A percentile compares a stretch with the other conserved stretches of the same genome.
Evolutionary conservation across 2,329 filamentous ascomycete genomes (phyloP).

Genomic region (Coniochaeta hoffmannii): DNA sequence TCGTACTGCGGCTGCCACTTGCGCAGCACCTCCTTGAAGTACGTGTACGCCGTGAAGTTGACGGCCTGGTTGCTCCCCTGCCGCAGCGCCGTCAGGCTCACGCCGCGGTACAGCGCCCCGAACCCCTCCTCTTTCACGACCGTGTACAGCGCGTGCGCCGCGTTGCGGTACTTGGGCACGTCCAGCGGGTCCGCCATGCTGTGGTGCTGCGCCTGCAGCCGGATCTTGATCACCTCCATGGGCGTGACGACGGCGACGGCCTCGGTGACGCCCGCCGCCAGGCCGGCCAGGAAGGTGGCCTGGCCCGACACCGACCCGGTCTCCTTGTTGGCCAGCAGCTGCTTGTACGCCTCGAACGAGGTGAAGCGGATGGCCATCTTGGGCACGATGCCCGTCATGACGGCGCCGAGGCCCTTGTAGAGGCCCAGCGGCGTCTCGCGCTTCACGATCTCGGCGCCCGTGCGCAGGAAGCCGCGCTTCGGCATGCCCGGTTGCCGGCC

Average conservation of each 20-base stretch:
- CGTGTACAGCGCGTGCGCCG: constrained; percentile 74
- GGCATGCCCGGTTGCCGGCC: constrained; percentile 76
- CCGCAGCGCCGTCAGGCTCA: constrained; percentile 83
- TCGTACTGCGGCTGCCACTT: constrained; percentile 62
- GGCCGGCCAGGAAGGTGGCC: constrained; percentile 65
- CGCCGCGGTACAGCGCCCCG: constrained; percentile 84
- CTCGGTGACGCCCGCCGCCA: constrained; percentile 90
- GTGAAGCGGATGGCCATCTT: constrained; percentile 99
- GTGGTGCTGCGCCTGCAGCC: constrained; percentile 96
- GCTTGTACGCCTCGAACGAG: constrained; percentile 94
- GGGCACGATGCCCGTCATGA: constrained; percentile 90
- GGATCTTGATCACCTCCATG: constrained; percentile 99
- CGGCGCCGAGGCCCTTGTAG: constrained; percentile 97
- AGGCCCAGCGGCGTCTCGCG: constrained; percentile 87
- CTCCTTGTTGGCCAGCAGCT: constrained; percentile 61
- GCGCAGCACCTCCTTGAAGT: constrained; percentile 78
- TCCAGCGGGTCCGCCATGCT: constrained; percentile 95
- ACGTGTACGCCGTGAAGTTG: constrained; percentile 97
- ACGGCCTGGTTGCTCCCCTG: constrained; percentile 97
- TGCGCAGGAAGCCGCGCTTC: constrained; percentile 79
- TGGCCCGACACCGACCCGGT: constrained; percentile 62
- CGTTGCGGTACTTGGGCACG: constrained; percentile 94
- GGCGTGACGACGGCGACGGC: constrained; percentile 93
- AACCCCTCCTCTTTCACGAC: constrained; percentile 87
- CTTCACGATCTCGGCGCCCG: constrained; percentile 77